Conservation (phyloP, 2,329 filamentous ascomycete species). For the Zopfia rhizophila region DNA sequence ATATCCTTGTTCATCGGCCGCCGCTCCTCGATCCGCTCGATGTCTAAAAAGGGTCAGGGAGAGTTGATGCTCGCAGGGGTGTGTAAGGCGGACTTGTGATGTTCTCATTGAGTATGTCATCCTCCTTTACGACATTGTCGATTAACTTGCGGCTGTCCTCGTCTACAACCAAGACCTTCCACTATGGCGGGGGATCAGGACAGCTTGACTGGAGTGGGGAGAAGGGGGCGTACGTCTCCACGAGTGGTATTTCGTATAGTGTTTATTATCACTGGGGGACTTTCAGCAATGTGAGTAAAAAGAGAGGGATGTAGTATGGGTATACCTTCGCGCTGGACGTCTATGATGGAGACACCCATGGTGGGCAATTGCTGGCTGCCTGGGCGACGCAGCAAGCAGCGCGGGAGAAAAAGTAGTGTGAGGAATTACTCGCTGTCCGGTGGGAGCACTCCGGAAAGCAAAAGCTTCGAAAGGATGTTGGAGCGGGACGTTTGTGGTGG, state of each 20-base stretch:
- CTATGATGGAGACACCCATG: conserved; percentile 87
- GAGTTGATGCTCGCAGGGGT: background rate
- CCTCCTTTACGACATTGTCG: conserved; percentile 90
- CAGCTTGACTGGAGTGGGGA: conserved; percentile 17
- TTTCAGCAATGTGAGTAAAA: conserved; percentile 23
- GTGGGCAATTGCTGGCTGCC: conserved; percentile 52
- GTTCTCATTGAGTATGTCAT: conserved; percentile 96
- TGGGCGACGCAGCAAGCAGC: conserved; percentile 19
- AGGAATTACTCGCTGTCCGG: too few species aligned
- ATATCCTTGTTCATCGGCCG: conserved; percentile 86
- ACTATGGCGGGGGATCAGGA: conserved; percentile 66
- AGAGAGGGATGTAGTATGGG: conserved; percentile 7
- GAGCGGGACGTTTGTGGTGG: too few species aligned
- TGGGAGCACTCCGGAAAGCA: too few species aligned
- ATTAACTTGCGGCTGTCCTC: conserved; percentile 84
- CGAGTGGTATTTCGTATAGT: conserved; percentile 81
- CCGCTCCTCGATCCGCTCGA: conserved; percentile 91
- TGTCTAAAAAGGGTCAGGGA: conserved; percentile 70
- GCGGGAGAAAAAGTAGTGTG: background rate
- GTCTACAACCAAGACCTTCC: conserved; percentile 96
- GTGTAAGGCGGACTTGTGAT: conserved; percentile 78
- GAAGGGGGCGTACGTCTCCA: conserved; percentile 73
- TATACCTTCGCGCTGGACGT: conserved; percentile 81
- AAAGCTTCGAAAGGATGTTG: too few species aligned
- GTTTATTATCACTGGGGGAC: conserved; percentile 72